Base-by-base conservation (phyloP, 2,329 filamentous ascomycete species). In the Arthrobotrys conoides region DNA sequence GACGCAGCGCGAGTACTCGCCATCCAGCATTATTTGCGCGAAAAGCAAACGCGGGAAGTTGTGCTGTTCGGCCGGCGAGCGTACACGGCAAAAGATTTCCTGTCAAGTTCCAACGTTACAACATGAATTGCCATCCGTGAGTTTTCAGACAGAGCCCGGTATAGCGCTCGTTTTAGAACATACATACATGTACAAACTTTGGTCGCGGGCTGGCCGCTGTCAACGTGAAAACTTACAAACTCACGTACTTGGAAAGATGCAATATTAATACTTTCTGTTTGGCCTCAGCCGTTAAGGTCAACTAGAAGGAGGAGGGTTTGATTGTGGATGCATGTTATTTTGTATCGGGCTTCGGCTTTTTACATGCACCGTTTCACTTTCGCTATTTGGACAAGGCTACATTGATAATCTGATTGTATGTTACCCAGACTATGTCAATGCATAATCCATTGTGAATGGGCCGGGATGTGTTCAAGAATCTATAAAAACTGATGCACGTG, bases 151-250 rank as follows among this genome's bases (percentile, higher is more conserved):
- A n/a, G n/a, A n/a, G n/a, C n/a, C n/a, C n/a, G n/a, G n/a, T n/a
- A n/a, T n/a, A n/a, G n/a, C n/a, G n/a, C n/a, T n/a, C n/a, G 44
- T 46, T 44, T 46, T 46, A 46, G n/a, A 46, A 46, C 16, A 12
- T 46, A 46, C 44, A 46, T n/a, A 44, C 41, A n/a, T n/a, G 3
- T 3, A 14, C 36, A 38, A 9, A 14, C 36, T n/a, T n/a, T n/a
- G n/a, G n/a, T n/a, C n/a, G n/a, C n/a, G n/a, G n/a, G n/a, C n/a
- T n/a, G n/a, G n/a, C n/a, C n/a, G n/a, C n/a, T n/a, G n/a, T n/a
- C n/a, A n/a, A n/a, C n/a, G n/a, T n/a, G n/a, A n/a, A n/a, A n/a
- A n/a, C n/a, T n/a, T n/a, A n/a, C n/a, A n/a, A n/a, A n/a, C n/a
- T n/a, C n/a, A n/a, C n/a, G n/a, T n/a, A n/a, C n/a, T n/a, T n/a